phyloP scores from a whole-genome alignment of 345 rosid genomes.

The Sisymbrium altissimum region DNA sequence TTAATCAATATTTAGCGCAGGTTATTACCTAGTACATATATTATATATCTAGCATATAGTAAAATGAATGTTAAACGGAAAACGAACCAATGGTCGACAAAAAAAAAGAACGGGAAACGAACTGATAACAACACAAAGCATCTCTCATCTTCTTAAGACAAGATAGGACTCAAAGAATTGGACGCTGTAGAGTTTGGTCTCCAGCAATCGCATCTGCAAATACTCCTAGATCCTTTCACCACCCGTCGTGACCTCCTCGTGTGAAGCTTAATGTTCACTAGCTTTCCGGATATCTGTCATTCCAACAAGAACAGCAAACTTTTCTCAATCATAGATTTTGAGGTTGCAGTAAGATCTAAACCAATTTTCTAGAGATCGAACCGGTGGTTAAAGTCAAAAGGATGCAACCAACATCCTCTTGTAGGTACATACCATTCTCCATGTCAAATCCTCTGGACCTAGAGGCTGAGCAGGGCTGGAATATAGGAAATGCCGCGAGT shows the following conservation, averaged over 20 bases:
- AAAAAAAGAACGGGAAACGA: neutral
- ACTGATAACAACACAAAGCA: neutral
- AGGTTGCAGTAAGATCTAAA: neutral
- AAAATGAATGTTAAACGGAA: neutral
- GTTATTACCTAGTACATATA: too few relatives aligned
- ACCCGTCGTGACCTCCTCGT: conserved; percentile 64
- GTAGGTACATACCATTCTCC: conserved; percentile 80
- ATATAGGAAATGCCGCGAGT: conserved; percentile 76
- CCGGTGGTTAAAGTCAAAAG: neutral
- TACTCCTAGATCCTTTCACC: conserved; percentile 73
- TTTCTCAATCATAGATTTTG: neutral
- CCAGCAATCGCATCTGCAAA: conserved; percentile 80
- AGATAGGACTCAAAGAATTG: conserved; percentile 16
- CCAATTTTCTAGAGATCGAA: neutral
- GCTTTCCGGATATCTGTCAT: conserved; percentile 76
- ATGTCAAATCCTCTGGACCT: conserved; percentile 95
- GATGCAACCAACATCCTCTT: neutral
- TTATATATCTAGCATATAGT: neutral
- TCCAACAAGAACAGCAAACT: conserved; percentile 2
- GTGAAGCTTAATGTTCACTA: conserved; percentile 86
- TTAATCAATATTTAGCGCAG: too few relatives aligned
- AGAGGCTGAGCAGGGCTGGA: conserved; percentile 88
- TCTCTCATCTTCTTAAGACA: conserved; percentile 12
- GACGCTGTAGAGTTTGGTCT: conserved; percentile 45
- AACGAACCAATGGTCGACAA: too few relatives aligned